Evolutionary conservation across 805 yeast species (phyloP), one percentile per base, ranked within the genome.

Genomic region (Ogataea ramenticola): DNA sequence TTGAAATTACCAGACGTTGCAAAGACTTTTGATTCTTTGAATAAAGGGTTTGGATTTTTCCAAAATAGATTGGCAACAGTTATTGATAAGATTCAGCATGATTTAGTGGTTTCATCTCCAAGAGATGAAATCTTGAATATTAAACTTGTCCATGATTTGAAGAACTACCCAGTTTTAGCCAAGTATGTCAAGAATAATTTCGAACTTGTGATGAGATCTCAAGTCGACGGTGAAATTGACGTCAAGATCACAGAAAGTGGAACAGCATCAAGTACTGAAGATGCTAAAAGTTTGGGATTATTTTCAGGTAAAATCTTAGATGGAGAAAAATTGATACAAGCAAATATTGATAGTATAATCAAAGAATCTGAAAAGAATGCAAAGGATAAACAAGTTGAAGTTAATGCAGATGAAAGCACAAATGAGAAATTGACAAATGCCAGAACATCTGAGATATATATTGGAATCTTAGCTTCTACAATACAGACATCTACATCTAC

Each of bases 301-400:
- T 87, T 89, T 58, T 67, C 73, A 19, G 97, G 97, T 9, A 83
- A 84, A 49, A 55, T 79, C 1, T 75, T 79, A 37, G 95, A 88
- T 60, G 97, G 93, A 14, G 95, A 86, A 55, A 91, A 93, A 61
- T 74, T 93, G 46, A 84, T 95, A 35, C 72, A 77, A 54, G 98
- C 97, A 4, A 90, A 88, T 57, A 72, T 91, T 53, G 96, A 88
- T 27, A 78, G 80, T 43, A 79, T 81, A n/a, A 73, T 82, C 42
- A 73, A 76, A 68, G 65, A 64, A 58, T 43, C 65, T 50, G 50
- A 64, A 54, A 33, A 62, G 47, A 27, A 32, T 12, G 42, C 31
- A 3, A 34, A 48, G 10, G 33, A 31, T 22, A 4, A 27, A 54
- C 33, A 42, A 15, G 51, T 47, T 24, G 43, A 40, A 5, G 38